Evolutionary conservation across 2,329 filamentous ascomycete species (phyloP).

Genomic region (Cladosporium colombiae): DNA sequence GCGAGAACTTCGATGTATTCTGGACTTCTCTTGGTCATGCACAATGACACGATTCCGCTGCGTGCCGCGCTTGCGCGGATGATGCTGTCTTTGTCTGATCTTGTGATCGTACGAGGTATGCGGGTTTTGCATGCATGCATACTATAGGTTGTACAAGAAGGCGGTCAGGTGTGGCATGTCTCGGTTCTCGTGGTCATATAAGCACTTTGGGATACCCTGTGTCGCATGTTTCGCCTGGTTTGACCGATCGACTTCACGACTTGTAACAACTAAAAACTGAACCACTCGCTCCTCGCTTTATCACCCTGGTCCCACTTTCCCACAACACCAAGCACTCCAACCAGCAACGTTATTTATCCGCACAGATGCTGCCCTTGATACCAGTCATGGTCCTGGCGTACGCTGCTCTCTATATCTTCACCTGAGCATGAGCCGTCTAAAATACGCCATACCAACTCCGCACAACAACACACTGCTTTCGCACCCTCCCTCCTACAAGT

Average conservation of each 20-base stretch:
- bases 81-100: background rate
- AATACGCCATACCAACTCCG: background rate
- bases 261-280: background rate
- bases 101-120: constrained; percentile 10
- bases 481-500: background rate
- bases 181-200: background rate
- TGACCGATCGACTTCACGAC: background rate
- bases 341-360: background rate
- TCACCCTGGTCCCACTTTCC: background rate
- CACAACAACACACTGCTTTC: background rate
- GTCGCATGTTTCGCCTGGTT: background rate
- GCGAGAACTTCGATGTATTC: background rate
- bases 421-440: constrained; percentile 12
- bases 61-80: constrained; percentile 2
- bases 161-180: background rate
- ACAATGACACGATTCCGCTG: constrained; percentile 1
- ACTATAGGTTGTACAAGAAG: too few species aligned
- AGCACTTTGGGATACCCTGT: background rate
- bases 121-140: background rate
- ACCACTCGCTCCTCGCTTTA: background rate
- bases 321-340: background rate
- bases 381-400: constrained; percentile 24
- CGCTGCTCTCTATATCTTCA: constrained; percentile 24
- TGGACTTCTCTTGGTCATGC: background rate
- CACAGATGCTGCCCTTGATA: constrained; percentile 21